Base-by-base conservation (phyloP, 306 rosid genomes). In the Comarum palustre region DNA sequence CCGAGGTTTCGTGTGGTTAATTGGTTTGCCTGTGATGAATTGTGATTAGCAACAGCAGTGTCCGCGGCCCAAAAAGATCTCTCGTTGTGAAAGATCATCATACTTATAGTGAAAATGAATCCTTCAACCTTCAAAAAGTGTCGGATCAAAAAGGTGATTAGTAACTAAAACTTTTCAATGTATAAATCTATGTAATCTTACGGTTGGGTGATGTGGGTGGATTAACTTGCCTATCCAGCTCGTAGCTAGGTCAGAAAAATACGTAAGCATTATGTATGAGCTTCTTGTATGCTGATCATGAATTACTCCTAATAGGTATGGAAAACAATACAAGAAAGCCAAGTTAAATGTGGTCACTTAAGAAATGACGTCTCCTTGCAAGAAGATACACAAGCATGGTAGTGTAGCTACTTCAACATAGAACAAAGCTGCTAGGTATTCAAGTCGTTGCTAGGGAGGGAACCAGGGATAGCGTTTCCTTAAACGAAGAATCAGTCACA, bases 1-100 rank as follows among this genome's bases (percentile, higher is more conserved):
- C 27, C 8, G 34, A 8, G 67, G 67, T 19, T 62, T 34, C 36
- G 66, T 32, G 66, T 14, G 66, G 68, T n/a, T n/a, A n/a, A n/a
- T n/a, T 34, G 68, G 46, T 60, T 36, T 10, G 7, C 27, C 68
- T 8, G 27, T 15, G 59, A 25, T 27, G 63, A 25, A 4, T 5
- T 58, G 46, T 62, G 27, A 62, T 62, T 32, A 34, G 68, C 65
- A 29, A 59, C 65, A 51, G 50, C 34, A n/a, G 52, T 50, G 29
- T 69, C 31, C 14, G 63, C 3, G 64, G 74, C 48, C 34, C 50
- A 2, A 52, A 62, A 62, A 5, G 15, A 7, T 16, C 45, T 62
- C 46, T 34, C 16, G n/a, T n/a, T n/a, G n/a, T n/a, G n/a, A n/a
- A n/a, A n/a, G n/a, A n/a, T n/a, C n/a, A n/a, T n/a, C n/a, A n/a